Evolutionary conservation across 2,329 filamentous ascomycete genomes (phyloP).

Genomic region (Pseudogymnoascus sp.): DNA sequence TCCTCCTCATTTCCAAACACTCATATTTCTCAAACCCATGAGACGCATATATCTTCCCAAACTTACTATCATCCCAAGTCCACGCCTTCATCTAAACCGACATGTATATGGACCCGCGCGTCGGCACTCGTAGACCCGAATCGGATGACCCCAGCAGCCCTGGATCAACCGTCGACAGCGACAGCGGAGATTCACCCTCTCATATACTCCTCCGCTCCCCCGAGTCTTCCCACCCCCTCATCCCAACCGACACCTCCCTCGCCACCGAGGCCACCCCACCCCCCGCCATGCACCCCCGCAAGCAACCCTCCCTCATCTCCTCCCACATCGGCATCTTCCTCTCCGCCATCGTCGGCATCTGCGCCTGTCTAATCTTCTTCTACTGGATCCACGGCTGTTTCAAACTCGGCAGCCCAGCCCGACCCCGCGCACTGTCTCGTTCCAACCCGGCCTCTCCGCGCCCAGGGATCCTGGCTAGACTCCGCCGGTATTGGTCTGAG

Average conservation of each 20-base stretch:
- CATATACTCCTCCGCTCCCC: neutral
- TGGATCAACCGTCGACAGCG: neutral
- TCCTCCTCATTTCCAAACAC: neutral
- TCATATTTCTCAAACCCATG: neutral
- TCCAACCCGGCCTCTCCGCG: neutral
- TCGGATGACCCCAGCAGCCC: neutral
- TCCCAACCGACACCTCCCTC: neutral
- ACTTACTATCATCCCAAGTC: neutral
- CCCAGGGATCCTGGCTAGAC: neutral
- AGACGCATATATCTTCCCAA: neutral
- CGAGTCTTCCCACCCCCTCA: neutral
- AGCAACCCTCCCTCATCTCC: neutral
- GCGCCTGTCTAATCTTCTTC: neutral
- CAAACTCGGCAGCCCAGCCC: neutral
- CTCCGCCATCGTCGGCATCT: neutral
- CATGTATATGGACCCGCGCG: neutral
- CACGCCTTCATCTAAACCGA: neutral
- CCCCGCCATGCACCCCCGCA: neutral
- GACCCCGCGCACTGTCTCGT: neutral
- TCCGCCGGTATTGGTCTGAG: neutral
- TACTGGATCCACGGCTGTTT: neutral
- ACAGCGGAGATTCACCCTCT: neutral
- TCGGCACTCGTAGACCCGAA: neutral
- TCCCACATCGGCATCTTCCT: slow-evolving; percentile 6
- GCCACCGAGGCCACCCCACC: neutral